Conservation (phyloP, 805 yeast genomes). For the Wickerhamiella qilinensis region DNA sequence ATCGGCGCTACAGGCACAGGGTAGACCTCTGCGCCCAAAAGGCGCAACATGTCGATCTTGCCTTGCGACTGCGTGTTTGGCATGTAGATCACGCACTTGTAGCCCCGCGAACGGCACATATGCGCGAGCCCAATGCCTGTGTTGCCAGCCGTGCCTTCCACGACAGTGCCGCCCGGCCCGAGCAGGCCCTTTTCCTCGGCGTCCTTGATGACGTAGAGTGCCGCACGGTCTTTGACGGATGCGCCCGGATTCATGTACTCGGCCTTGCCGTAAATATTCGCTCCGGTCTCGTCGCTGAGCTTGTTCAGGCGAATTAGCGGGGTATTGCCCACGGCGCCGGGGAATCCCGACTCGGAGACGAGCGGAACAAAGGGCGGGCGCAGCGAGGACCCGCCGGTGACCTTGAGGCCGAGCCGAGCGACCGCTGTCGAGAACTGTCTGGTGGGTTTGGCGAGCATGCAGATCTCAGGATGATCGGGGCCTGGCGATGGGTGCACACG, state of each 20-base stretch:
- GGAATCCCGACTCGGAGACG: constrained; percentile 49
- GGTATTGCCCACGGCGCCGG: constrained; percentile 86
- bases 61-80: constrained; percentile 77
- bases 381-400: too few relatives aligned
- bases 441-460: too few relatives aligned
- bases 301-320: constrained; percentile 53
- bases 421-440: too few relatives aligned
- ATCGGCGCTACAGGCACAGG: constrained; percentile 82
- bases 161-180: constrained; percentile 67
- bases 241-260: constrained; percentile 93
- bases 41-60: constrained; percentile 56
- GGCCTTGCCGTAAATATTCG: constrained; percentile 77
- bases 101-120: constrained; percentile 62
- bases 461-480: too few relatives aligned
- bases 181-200: constrained; percentile 51
- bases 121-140: constrained; percentile 89
- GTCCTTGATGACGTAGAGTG: constrained; percentile 55
- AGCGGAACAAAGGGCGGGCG: constrained; percentile 37
- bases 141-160: constrained; percentile 91
- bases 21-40: constrained; percentile 71
- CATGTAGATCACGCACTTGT: constrained; percentile 75
- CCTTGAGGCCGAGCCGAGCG: too few relatives aligned
- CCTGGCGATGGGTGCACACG: too few relatives aligned
- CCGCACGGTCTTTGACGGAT: constrained; percentile 83
- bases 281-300: constrained; percentile 41